These are phyloP conservation scores for Petasospora fabianii DNA, from an alignment of 1,139 yeast genomes.

Conservation along the genomic window DNA sequence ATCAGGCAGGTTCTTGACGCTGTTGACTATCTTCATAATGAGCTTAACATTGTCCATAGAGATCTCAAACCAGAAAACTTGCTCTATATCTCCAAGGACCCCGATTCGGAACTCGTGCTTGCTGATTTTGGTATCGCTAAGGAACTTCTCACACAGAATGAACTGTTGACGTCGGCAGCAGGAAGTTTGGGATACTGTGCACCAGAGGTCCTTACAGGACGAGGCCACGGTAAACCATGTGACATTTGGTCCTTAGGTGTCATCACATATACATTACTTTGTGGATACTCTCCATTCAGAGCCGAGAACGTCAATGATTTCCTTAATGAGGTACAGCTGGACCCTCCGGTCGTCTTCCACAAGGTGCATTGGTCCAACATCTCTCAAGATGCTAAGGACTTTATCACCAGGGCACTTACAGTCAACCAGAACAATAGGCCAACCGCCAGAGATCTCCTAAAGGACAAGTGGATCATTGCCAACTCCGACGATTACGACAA, in stretches of 20 bases:
- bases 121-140: conserved; percentile 96
- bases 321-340: conserved; percentile 72
- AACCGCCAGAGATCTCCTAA: conserved; percentile 58
- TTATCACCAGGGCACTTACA: conserved; percentile 63
- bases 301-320: conserved; percentile 82
- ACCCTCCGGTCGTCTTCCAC: conserved; percentile 71
- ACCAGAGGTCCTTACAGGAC: conserved; percentile 75
- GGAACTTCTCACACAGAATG: conserved; percentile 51
- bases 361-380: conserved; percentile 83
- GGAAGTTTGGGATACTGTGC: conserved; percentile 95
- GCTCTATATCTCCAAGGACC: conserved; percentile 51
- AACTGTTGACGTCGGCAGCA: conserved; percentile 71
- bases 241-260: conserved; percentile 94
- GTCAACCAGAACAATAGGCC: conserved; percentile 64
- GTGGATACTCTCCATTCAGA: conserved; percentile 91
- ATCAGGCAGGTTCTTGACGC: conserved; percentile 72
- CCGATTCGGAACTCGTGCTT: conserved; percentile 66
- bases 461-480: conserved; percentile 67
- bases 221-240: conserved; percentile 89
- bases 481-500: conserved; percentile 45
- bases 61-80: conserved; percentile 91
- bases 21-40: conserved; percentile 64
- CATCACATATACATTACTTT: conserved; percentile 80
- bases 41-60: conserved; percentile 73
- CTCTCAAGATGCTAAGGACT: conserved; percentile 69